Percentiles rank a stretch among this genome's conserved stretches.
phyloP scores from a whole-genome alignment of 306 rosid genomes.

The Prunus mira region DNA sequence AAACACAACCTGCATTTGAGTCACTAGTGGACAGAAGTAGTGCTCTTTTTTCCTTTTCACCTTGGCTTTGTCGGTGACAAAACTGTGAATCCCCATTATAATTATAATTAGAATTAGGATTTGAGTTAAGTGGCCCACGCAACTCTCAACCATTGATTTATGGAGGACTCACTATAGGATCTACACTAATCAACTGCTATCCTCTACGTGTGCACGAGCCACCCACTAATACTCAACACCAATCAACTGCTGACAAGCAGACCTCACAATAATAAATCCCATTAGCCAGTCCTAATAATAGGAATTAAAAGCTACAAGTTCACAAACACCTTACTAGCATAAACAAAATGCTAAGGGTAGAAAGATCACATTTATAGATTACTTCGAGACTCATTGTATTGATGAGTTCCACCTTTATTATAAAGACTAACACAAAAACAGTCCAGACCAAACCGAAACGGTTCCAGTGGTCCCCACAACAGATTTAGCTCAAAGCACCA shows the following conservation, averaged over 20 bases:
- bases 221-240: background rate
- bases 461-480: background rate
- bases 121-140: too few species aligned
- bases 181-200: background rate
- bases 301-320: too few species aligned
- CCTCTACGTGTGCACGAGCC: background rate
- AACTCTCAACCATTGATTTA: background rate
- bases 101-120: too few species aligned
- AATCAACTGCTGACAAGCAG: background rate
- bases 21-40: background rate
- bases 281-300: too few species aligned
- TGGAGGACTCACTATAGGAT: background rate
- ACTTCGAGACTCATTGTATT: too few species aligned
- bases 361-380: too few species aligned
- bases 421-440: too few species aligned
- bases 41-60: background rate
- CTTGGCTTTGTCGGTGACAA: too few species aligned
- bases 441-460: background rate
- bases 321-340: too few species aligned
- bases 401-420: too few species aligned
- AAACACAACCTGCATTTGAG: background rate
- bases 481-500: background rate
- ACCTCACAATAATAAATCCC: background rate
- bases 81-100: too few species aligned
- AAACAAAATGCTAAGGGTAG: too few species aligned